phyloP scores from a whole-genome alignment of 169 alveolate species.

The Plasmodium coatneyi region DNA sequence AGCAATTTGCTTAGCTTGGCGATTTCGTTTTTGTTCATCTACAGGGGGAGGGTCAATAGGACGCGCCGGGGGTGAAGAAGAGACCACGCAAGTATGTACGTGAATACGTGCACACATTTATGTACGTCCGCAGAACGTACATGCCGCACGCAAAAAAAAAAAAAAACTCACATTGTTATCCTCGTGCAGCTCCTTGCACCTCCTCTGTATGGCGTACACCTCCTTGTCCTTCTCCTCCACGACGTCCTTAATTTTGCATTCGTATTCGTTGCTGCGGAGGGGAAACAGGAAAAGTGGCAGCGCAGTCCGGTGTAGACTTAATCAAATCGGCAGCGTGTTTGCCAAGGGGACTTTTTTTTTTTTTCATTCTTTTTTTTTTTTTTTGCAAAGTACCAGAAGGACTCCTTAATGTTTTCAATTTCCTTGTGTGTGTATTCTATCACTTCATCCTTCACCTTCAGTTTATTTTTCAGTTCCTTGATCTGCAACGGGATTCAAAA shows the following conservation, averaged over 20 bases:
- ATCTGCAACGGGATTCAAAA: not conserved
- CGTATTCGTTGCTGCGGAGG: constrained; percentile 53
- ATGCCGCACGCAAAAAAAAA: not conserved
- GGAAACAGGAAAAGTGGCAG: not conserved
- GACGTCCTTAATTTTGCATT: constrained; percentile 36
- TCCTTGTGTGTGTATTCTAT: constrained; percentile 65
- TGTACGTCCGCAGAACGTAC: too few species aligned
- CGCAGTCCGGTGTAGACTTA: not conserved
- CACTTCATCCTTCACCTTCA: constrained; percentile 56
- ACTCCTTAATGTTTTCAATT: constrained; percentile 67
- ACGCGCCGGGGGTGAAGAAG: not conserved
- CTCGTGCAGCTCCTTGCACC: constrained; percentile 48
- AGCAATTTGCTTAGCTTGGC: constrained; percentile 53
- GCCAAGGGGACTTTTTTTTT: not conserved
- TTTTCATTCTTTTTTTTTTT: not conserved
- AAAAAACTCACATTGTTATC: constrained; percentile 22
- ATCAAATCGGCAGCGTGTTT: not conserved
- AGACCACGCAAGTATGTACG: not conserved
- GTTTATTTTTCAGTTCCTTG: constrained; percentile 52
- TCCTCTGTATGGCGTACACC: constrained; percentile 14
- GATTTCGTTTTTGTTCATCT: constrained; percentile 53
- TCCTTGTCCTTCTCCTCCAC: constrained; percentile 70
- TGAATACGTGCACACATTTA: not conserved
- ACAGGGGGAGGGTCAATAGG: not conserved
- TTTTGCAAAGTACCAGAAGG: constrained; percentile 43